Evolutionary conservation across 1,284 basidiomycete species (phyloP).

Genomic region (Pholiota adiposa): DNA sequence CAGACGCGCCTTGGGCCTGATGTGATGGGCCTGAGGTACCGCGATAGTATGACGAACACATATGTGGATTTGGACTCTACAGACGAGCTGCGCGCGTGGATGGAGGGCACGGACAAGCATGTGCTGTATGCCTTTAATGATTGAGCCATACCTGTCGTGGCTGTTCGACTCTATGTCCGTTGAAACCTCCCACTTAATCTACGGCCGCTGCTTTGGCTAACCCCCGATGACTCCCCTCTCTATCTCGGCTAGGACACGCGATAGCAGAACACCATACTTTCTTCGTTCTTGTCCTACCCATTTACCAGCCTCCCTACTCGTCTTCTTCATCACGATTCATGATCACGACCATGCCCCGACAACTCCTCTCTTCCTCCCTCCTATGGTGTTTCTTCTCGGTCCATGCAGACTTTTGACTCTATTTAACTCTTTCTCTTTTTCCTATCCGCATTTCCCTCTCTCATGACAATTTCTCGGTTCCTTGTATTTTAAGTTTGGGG

Average conservation of each 20-base stretch:
- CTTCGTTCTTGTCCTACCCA: constrained; percentile 7
- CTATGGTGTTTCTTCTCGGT: not conserved
- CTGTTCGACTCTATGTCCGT: not conserved
- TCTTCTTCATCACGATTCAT: not conserved
- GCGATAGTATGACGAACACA: constrained; percentile 68
- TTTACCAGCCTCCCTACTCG: not conserved
- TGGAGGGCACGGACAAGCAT: constrained; percentile 85
- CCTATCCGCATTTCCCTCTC: not conserved
- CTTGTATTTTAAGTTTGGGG: constrained; percentile 10
- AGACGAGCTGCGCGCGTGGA: constrained; percentile 77
- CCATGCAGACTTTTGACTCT: constrained; percentile 2
- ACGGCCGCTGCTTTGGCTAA: constrained; percentile 4
- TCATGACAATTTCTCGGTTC: not conserved
- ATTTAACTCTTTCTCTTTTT: not conserved
- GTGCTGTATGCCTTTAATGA: constrained; percentile 79
- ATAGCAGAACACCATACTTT: not conserved
- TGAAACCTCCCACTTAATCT: constrained; percentile 5
- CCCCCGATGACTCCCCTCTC: not conserved
- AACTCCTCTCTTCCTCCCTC: not conserved
- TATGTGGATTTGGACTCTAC: constrained; percentile 76
- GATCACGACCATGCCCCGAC: not conserved
- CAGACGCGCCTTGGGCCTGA: constrained; percentile 83
- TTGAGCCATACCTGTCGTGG: too few species aligned
- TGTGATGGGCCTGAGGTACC: constrained; percentile 73
- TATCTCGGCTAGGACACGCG: not conserved